Percentiles rank a stretch among this genome's conserved stretches.
phyloP scores from a whole-genome alignment of 2,329 filamentous ascomycete genomes.

The Pseudocercospora fuligena region DNA sequence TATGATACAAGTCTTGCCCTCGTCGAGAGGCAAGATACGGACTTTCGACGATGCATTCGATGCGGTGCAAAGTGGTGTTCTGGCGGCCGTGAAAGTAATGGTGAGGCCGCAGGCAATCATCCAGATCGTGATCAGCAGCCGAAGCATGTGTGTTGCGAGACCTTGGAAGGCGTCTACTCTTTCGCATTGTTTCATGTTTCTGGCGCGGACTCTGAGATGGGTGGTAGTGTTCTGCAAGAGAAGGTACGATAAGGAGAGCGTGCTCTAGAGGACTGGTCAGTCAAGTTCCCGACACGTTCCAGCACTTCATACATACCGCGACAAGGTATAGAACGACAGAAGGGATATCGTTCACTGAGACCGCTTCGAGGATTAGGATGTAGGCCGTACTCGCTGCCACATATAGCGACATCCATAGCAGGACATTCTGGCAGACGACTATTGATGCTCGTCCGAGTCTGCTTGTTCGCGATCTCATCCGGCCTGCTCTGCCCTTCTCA shows the following conservation, averaged over 20 bases:
- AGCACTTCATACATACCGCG: conserved; percentile 17
- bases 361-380: conserved; percentile 25
- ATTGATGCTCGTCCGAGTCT: conserved; percentile 26
- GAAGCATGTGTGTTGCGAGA: conserved; percentile 27
- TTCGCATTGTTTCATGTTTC: conserved; percentile 24
- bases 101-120: conserved; percentile 32
- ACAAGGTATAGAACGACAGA: conserved; percentile 31
- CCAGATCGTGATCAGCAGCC: conserved; percentile 33
- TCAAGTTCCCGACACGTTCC: background rate
- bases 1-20: conserved; percentile 33
- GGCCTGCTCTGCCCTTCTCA: background rate
- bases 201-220: conserved; percentile 19
- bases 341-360: conserved; percentile 28
- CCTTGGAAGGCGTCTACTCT: conserved; percentile 24
- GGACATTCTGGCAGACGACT: conserved; percentile 32
- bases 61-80: conserved; percentile 29
- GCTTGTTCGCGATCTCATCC: conserved; percentile 1
- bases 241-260: conserved; percentile 30
- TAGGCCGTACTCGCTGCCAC: conserved; percentile 34
- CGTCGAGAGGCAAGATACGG: conserved; percentile 18
- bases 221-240: conserved; percentile 27
- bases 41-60: background rate
- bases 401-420: conserved; percentile 34
- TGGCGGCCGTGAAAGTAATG: conserved; percentile 34
- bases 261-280: conserved; percentile 24